Evolutionary conservation across 805 yeast genomes (phyloP).

Genomic region (Saccharomyces jurei): DNA sequence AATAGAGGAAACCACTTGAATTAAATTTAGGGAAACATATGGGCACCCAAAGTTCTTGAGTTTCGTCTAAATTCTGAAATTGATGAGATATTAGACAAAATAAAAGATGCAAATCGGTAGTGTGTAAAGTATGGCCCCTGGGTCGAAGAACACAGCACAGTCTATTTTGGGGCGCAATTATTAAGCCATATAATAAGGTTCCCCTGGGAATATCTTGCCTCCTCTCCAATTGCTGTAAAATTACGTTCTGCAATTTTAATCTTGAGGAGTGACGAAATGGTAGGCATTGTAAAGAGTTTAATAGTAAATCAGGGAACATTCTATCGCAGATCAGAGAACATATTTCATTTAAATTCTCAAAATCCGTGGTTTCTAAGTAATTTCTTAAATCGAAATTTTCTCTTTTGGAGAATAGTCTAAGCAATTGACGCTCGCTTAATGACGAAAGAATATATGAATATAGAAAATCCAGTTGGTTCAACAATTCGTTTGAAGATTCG

Average conservation of each 20-base stretch:
- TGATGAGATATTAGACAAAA: conserved; percentile 58
- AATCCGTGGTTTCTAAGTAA: conserved; percentile 66
- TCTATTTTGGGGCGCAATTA: conserved; percentile 55
- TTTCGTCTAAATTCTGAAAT: conserved; percentile 26
- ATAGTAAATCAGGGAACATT: conserved; percentile 50
- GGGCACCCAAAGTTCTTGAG: conserved; percentile 88
- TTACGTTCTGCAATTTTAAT: conserved; percentile 35
- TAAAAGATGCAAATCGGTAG: conserved; percentile 71
- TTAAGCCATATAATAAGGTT: conserved; percentile 64
- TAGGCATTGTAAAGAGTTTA: conserved; percentile 60
- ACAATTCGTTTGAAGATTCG: conserved; percentile 44
- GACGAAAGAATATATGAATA: conserved; percentile 77
- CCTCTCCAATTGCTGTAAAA: conserved; percentile 16
- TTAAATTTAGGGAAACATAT: conserved; percentile 88
- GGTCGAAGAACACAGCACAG: conserved; percentile 71
- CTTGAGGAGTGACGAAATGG: conserved; percentile 53
- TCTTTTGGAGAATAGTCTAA: conserved; percentile 57
- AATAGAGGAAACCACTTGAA: conserved; percentile 76
- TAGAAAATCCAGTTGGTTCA: conserved; percentile 60
- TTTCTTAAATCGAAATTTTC: conserved; percentile 78
- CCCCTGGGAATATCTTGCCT: conserved; percentile 33
- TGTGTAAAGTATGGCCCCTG: conserved; percentile 64
- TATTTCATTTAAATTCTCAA: conserved; percentile 59
- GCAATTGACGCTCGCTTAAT: conserved; percentile 70
- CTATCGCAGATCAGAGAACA: conserved; percentile 42